Conservation (phyloP, 225 moss, liverwort and hornwort species). For the Antitrichia curtipendula region DNA sequence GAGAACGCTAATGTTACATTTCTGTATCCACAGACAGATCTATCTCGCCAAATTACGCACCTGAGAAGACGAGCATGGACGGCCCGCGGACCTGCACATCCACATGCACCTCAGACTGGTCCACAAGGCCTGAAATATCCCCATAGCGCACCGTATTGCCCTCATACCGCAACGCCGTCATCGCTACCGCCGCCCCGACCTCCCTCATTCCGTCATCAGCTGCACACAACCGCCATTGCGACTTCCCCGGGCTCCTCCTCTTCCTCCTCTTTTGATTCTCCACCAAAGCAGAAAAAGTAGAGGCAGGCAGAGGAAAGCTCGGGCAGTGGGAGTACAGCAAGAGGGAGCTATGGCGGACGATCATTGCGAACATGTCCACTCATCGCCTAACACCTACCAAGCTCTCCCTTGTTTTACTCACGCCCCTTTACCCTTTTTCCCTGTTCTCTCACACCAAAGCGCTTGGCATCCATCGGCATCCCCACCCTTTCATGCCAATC, state of each 20-base stretch:
- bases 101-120: slow-evolving; percentile 28
- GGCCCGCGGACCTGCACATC: slow-evolving; percentile 47
- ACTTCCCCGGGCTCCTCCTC: background rate
- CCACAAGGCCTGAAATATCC: slow-evolving; percentile 21
- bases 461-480: slow-evolving; percentile 4
- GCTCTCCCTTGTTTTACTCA: background rate
- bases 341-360: slow-evolving; percentile 16
- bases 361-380: slow-evolving; percentile 26
- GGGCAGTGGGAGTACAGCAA: background rate
- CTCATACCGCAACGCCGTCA: slow-evolving; percentile 22
- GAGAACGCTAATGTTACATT: background rate
- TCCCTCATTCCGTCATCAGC: background rate
- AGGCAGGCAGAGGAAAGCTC: background rate
- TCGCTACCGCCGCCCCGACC: background rate
- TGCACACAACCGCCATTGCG: background rate
- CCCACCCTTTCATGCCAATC: slow-evolving; percentile 1
- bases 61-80: slow-evolving; percentile 53
- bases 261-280: background rate
- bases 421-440: background rate
- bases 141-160: slow-evolving; percentile 25
- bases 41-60: background rate
- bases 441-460: background rate
- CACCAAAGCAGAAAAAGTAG: background rate
- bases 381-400: slow-evolving; percentile 8
- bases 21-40: background rate